Base-by-base conservation (phyloP, 306 rosid genomes). In the Spatholobus suberectus region DNA sequence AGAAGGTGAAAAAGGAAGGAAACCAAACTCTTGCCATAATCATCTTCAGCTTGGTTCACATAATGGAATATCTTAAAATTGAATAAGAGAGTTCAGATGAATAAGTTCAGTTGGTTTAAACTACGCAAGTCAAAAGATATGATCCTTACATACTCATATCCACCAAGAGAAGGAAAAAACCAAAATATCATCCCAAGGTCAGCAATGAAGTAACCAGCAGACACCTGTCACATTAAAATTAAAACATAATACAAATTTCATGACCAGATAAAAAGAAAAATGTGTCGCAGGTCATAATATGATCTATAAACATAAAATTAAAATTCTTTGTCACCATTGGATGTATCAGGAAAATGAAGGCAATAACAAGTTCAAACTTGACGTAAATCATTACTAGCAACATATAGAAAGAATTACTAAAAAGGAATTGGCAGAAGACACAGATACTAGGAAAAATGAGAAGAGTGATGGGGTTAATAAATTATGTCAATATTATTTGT, bases 81-180 rank as follows among this genome's bases (percentile, higher is more conserved):
- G 79, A 83, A 66, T 32, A 40, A 77, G 76, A n/a, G 69, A 24
- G 76, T 65, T 65, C 63, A 77, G 68, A 77, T 79, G 46, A 44
- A 79, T 37, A 47, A 47, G 70, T 68, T 26, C 24, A 20, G 68
- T 9, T 51, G 47, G 73, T n/a, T 65, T 81, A 73, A 77, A 69
- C 37, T 21, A 68, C 8, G 44, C 4, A 43, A 58, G 86, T 65
- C 82, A 77, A 65, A 70, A 77, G 87, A 68, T 49, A 85, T 81
- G 76, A 71, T 75, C 88, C 99, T 96, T 94, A 96, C 99, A 90
- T 92, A 96, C 84, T 96, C 99, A 89, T 89, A 68, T 86, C 99
- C 99, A 78, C 99, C 99, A 43, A 96, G 86, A 80, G 96, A 84
- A 81, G 98, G 98, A 77, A 90, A 92, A 82, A 87, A 89, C 97